Base-by-base conservation (phyloP, 257 asterid species). In the Voacanga thouarsii region DNA sequence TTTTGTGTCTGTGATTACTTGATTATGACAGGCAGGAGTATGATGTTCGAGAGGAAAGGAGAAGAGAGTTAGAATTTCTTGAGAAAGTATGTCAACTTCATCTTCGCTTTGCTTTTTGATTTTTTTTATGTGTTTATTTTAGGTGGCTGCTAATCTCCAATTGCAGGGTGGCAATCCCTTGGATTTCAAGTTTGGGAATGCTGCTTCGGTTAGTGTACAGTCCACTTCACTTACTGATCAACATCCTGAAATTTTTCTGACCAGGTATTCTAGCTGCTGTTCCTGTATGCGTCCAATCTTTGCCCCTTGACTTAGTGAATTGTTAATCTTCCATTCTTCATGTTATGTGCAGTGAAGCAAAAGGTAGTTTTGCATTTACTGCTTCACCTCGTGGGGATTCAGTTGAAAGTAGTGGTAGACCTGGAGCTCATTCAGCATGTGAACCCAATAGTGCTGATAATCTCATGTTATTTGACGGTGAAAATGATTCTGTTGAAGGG, bases 391-490 rank as follows among this genome's bases (percentile, higher is more conserved):
- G 84, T 86, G 96, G 97, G 64, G 98, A 94, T 86, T 92, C 98
- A 65, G 87, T 89, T 74, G 97, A 94, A 88, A 94, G 98, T 85
- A 89, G 96, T 75, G 97, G 92, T 80, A 86, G 94, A 87, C 97
- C 92, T 72, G 91, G 86, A 80, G 85, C 81, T 81, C 86, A 83
- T 84, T 88, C 87, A 28, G 76, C 82, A 74, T 84, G 88, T 84
- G 97, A 92, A 78, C 93, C 96, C 33, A 89, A 87, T 84, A 90
- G 93, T 82, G 98, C 98, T 76, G 98, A 94, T 86, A 94, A 90
- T 87, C 97, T 92, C 80, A 84, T 89, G 90, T 88, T 90, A 78
- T 87, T 94, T 85, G 94, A 88, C 78, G 91, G 83, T 84, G 97
- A 89, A 80, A 89, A 83, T 85, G 92, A 87, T 80, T 71, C 79